These are phyloP conservation scores for Dryadomyces quercivorus DNA, from an alignment of 2,329 filamentous ascomycete species.

Conservation along the genomic window DNA sequence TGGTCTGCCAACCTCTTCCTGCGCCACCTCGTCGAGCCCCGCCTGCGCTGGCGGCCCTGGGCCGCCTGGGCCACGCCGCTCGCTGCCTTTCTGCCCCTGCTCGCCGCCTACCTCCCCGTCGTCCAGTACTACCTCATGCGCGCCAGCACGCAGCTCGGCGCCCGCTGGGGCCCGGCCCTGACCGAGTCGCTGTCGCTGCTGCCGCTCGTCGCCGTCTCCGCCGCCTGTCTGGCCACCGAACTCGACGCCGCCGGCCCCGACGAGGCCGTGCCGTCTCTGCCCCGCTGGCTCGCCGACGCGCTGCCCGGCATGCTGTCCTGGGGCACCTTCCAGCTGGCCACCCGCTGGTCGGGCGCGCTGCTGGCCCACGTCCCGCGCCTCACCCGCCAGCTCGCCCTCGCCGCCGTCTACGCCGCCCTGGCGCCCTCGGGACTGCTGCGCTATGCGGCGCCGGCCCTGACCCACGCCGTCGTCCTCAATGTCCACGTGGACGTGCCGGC, in stretches of 20 bases:
- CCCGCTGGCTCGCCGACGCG: conserved; percentile 48
- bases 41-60: not conserved
- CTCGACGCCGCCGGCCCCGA: conserved; percentile 37
- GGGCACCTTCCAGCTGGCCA: conserved; percentile 45
- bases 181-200: conserved; percentile 65
- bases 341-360: conserved; percentile 19
- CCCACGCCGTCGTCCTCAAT: conserved; percentile 62
- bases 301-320: conserved; percentile 55
- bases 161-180: conserved; percentile 58
- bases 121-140: conserved; percentile 61
- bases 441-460: conserved; percentile 56
- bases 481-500: conserved; percentile 51
- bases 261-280: conserved; percentile 37
- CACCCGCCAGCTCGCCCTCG: conserved; percentile 58
- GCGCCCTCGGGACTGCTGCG: conserved; percentile 58
- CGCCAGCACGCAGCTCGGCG: conserved; percentile 53
- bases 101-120: conserved; percentile 64
- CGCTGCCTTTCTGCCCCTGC: conserved; percentile 51
- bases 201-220: conserved; percentile 52
- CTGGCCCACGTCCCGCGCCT: conserved; percentile 54
- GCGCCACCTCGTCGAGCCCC: conserved; percentile 20
- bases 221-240: conserved; percentile 49
- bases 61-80: conserved; percentile 18
- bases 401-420: conserved; percentile 50
- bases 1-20: conserved; percentile 56